Percentiles rank a stretch among this genome's conserved stretches.
These are phyloP conservation scores for Parachlorella kessleri DNA, from an alignment of 139 green algal genomes.

Conservation along the genomic window DNA sequence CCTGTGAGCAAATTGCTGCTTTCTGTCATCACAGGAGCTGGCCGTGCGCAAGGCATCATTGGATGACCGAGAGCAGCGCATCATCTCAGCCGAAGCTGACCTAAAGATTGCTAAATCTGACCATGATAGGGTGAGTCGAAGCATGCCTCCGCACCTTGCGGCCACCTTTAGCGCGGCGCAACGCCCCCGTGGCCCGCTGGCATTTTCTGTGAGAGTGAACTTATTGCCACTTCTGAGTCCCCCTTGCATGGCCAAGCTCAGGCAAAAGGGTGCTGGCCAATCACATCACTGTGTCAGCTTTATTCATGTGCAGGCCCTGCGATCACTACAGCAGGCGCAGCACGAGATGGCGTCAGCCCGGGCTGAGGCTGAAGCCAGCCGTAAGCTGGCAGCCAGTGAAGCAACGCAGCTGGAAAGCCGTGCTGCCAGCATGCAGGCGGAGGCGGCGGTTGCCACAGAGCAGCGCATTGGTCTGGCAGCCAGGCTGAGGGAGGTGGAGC, in stretches of 20 bases:
- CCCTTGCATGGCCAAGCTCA: too few species aligned
- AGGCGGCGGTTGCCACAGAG: slow-evolving; percentile 29
- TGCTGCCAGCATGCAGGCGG: slow-evolving; percentile 3
- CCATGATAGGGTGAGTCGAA: neutral
- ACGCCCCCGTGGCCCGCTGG: too few species aligned
- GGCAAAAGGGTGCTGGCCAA: too few species aligned
- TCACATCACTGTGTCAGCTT: too few species aligned
- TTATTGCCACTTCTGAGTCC: too few species aligned
- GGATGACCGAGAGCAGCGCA: slow-evolving; percentile 31
- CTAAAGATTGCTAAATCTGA: slow-evolving; percentile 8
- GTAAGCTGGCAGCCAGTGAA: slow-evolving; percentile 5
- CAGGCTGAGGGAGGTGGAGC: slow-evolving; percentile 22
- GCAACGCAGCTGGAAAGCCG: slow-evolving; percentile 15
- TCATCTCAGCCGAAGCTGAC: slow-evolving; percentile 30
- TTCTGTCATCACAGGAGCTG: slow-evolving; percentile 17
- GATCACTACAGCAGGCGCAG: neutral
- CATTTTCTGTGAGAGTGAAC: too few species aligned
- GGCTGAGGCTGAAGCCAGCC: slow-evolving; percentile 15
- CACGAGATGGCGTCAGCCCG: slow-evolving; percentile 8
- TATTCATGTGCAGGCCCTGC: neutral
- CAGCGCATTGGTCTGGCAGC: slow-evolving; percentile 8
- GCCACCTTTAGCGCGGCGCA: too few species aligned
- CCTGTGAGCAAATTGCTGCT: too few species aligned
- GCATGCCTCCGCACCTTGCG: too few species aligned
- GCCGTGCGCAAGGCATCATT: slow-evolving; percentile 20